These are phyloP conservation scores for Talaromyces sp. DNA, from an alignment of 2,329 filamentous ascomycete genomes.

Conservation along the genomic window DNA sequence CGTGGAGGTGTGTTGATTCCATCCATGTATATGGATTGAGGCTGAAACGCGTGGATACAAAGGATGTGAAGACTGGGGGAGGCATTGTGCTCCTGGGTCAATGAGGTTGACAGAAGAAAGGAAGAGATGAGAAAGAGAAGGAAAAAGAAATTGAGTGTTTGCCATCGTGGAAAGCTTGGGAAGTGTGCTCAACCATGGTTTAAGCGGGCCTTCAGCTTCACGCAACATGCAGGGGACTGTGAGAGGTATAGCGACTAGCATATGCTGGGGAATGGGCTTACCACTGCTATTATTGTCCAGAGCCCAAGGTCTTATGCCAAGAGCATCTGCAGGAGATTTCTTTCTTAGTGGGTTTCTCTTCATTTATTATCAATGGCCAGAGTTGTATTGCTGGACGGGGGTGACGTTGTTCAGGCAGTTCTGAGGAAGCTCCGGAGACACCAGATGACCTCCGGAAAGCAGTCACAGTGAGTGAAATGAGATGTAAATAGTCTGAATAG, in stretches of 20 bases:
- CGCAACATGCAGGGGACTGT: constrained; percentile 14
- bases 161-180: neutral
- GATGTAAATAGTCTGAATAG: neutral
- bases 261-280: neutral
- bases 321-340: constrained; percentile 13
- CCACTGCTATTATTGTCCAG: constrained; percentile 13
- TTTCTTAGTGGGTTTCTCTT: constrained; percentile 13
- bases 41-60: neutral
- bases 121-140: neutral
- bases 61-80: neutral
- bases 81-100: neutral
- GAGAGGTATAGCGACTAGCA: neutral
- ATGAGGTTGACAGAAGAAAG: neutral
- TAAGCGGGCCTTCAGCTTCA: constrained; percentile 3
- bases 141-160: no score
- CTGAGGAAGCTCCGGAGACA: neutral
- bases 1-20: neutral
- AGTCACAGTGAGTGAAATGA: neutral
- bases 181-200: neutral
- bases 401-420: neutral
- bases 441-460: constrained; percentile 1
- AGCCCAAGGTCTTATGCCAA: constrained; percentile 10
- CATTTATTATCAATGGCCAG: constrained; percentile 4
- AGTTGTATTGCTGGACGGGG: neutral
- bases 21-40: neutral